Base-by-base conservation (phyloP, 495 filamentous ascomycete species). In the Trichoderma orchidacearum region DNA sequence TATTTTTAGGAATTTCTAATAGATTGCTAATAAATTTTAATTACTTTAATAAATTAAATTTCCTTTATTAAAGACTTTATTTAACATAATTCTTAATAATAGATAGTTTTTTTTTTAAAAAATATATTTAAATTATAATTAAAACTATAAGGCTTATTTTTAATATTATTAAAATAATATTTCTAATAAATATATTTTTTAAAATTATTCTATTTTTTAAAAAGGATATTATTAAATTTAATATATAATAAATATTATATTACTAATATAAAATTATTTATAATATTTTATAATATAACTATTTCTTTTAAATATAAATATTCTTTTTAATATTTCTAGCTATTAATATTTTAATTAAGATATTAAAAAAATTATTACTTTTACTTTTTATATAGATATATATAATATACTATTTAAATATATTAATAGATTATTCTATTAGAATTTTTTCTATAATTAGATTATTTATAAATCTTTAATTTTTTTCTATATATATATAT, bases 61-160 rank as follows among this genome's bases (percentile, higher is more conserved):
- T 54, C 23, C 54, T 54, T 36, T 53, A 58, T 45, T 35, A 58
- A 31, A 58, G 54, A 58, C 1, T 15, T 38, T 58, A 41, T 54
- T 28, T 31, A 53, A n/a, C n/a, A n/a, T n/a, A n/a, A n/a, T n/a
- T n/a, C n/a, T n/a, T n/a, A n/a, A n/a, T n/a, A n/a, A n/a, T n/a
- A n/a, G n/a, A n/a, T n/a, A n/a, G n/a, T n/a, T n/a, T n/a, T n/a
- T n/a, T n/a, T n/a, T n/a, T n/a, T n/a, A n/a, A n/a, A n/a, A n/a
- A n/a, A n/a, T n/a, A n/a, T n/a, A n/a, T n/a, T n/a, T n/a, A n/a
- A n/a, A n/a, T n/a, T n/a, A n/a, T n/a, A n/a, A n/a, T n/a, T n/a
- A n/a, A n/a, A n/a, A n/a, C n/a, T n/a, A n/a, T n/a, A 23, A 51
- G 30, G 2, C n/a, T n/a, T n/a, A n/a, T n/a, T n/a, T n/a, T 51